A percentile compares a stretch with the other conserved stretches of the same genome.
phyloP scores from a whole-genome alignment of 495 filamentous ascomycete genomes.

The Neurospora tetraspora region DNA sequence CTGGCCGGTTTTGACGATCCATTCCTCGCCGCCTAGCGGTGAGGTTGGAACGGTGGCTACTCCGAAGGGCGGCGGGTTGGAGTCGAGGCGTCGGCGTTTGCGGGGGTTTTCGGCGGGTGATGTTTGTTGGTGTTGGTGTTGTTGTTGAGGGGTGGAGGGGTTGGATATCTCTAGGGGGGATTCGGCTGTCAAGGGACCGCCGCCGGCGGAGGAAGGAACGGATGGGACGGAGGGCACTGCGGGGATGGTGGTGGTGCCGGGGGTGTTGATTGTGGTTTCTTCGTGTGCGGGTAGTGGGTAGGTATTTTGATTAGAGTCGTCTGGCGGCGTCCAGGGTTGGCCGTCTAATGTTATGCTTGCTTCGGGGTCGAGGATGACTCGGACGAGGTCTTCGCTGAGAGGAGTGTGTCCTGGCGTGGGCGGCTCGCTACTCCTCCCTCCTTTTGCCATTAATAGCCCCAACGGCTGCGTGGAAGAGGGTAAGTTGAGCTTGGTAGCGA shows the following conservation, averaged over 20 bases:
- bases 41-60: conserved; percentile 6
- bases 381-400: conserved; percentile 59
- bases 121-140: background rate
- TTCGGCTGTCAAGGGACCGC: conserved; percentile 16
- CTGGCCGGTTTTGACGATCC: conserved; percentile 69
- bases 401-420: conserved; percentile 61
- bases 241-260: conserved; percentile 11
- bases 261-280: conserved; percentile 5
- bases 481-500: conserved; percentile 70
- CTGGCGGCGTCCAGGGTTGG: conserved; percentile 26
- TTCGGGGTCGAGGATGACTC: conserved; percentile 56
- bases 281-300: background rate
- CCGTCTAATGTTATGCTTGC: conserved; percentile 66
- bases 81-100: conserved; percentile 16
- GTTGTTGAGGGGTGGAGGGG: background rate
- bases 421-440: conserved; percentile 41
- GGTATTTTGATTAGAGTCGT: conserved; percentile 7
- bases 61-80: conserved; percentile 16
- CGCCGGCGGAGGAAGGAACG: conserved; percentile 22
- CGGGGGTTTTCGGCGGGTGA: background rate
- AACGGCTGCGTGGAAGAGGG: conserved; percentile 53
- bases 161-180: conserved; percentile 21
- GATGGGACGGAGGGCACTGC: conserved; percentile 3
- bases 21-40: conserved; percentile 31
- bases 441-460: conserved; percentile 54